Percentiles rank a stretch among this genome's conserved stretches.
These are phyloP conservation scores for Penicillium waksmanii DNA, from an alignment of 495 filamentous ascomycete species.

Conservation along the genomic window DNA sequence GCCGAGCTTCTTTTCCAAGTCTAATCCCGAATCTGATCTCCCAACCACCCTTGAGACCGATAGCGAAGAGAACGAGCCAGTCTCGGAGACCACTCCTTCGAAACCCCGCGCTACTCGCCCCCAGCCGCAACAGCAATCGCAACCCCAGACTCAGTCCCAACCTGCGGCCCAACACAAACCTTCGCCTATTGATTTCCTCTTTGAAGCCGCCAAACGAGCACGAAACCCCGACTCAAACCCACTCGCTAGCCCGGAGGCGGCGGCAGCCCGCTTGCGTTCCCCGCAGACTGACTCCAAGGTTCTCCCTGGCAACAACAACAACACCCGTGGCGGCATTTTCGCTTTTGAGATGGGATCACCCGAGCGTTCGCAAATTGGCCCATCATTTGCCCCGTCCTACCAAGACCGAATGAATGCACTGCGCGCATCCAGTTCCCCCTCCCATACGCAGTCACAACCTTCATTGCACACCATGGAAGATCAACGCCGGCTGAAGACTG, in stretches of 20 bases:
- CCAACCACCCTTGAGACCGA: slow-evolving; percentile 43
- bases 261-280: slow-evolving; percentile 33
- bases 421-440: slow-evolving; percentile 34
- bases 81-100: slow-evolving; percentile 46
- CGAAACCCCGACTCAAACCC: slow-evolving; percentile 35
- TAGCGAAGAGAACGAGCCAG: slow-evolving; percentile 41
- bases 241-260: slow-evolving; percentile 50
- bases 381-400: slow-evolving; percentile 70
- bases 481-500: slow-evolving; percentile 47
- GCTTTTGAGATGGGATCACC: slow-evolving; percentile 66
- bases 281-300: slow-evolving; percentile 43
- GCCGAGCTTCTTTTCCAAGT: slow-evolving; percentile 87
- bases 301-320: slow-evolving; percentile 38
- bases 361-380: slow-evolving; percentile 49
- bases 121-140: slow-evolving; percentile 6
- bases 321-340: slow-evolving; percentile 60
- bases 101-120: slow-evolving; percentile 38
- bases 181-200: slow-evolving; percentile 85
- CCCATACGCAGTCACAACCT: slow-evolving; percentile 22
- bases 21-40: slow-evolving; percentile 62
- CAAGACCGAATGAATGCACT: slow-evolving; percentile 66
- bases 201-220: slow-evolving; percentile 79
- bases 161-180: slow-evolving; percentile 50
- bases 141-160: slow-evolving; percentile 2
- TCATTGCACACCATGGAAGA: slow-evolving; percentile 35